Conservation (phyloP, 106 monocot genomes). For the Dendrobium huoshanense region DNA sequence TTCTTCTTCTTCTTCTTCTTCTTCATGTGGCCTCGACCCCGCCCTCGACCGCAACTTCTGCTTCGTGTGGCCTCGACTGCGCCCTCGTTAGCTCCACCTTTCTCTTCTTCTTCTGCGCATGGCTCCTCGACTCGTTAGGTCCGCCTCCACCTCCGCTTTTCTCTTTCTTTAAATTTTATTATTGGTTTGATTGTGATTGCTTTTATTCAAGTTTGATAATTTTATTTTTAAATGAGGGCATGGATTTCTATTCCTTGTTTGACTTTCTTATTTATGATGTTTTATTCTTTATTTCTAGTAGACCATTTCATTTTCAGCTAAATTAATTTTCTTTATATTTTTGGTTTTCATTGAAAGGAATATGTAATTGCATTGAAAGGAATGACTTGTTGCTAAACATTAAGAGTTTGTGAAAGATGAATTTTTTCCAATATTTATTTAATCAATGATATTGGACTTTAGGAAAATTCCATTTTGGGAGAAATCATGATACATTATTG, state of each 20-base stretch:
- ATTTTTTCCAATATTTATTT: no score
- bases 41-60: no score
- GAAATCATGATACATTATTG: no score
- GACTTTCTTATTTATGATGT: neutral
- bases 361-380: neutral
- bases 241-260: neutral
- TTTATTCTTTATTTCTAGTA: neutral
- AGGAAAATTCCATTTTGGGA: no score
- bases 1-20: no score
- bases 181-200: neutral
- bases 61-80: no score
- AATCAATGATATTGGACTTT: no score
- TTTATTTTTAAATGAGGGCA: neutral
- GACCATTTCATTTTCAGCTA: neutral
- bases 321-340: neutral
- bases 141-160: neutral
- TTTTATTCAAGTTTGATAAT: neutral
- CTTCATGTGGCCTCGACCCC: no score
- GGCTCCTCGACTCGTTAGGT: no score
- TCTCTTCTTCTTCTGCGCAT: no score
- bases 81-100: no score
- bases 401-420: neutral
- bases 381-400: no score
- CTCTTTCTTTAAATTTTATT: neutral
- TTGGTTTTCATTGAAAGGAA: neutral